Base-by-base conservation (phyloP, 768 basidiomycete genomes). In the Suillus decipiens region DNA sequence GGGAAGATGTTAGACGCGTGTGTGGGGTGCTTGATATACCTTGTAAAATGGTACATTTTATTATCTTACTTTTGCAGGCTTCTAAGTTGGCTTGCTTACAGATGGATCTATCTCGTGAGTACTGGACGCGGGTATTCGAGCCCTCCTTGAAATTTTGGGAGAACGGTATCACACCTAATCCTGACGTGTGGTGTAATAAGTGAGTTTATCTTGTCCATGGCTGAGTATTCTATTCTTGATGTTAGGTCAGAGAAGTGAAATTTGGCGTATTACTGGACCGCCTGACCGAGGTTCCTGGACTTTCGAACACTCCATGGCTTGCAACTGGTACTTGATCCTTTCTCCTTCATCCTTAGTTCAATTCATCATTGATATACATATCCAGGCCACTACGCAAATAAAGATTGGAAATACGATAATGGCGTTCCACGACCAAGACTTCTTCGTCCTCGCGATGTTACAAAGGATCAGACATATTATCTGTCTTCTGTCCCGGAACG, bases 381-480 rank as follows among this genome's bases (percentile, higher is more conserved):
- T n/a, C n/a, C 63, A 89, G 95, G 95, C 5, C 95, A 99, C 73
- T 97, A 98, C 71, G 95, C 95, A 4, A 81, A 83, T 28, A 89
- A 93, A 70, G 68, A 75, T 10, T 90, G 86, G 84, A 73, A 72
- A n/a, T 33, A 50, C 8, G 45, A 57, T 47, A 31, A 24, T 28
- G 9, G 64, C 28, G 15, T 58, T 39, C 66, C 73, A 1, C 82
- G 86, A 17, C 85, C 87, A 1, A 79, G 80, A 69, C 82, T 89
- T 33, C 73, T 81, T n/a, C 82, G 84, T 53, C 77, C 83, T 24
- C 54, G 64, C 51, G 93, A 96, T 71, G 66, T 66, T 57, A 73
- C 72, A 3, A 99, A 98, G 74, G 96, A 98, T 75, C 96, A 99
- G 75, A 89, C 94, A 0, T 97, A 95, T 69, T 99, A 94, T 72